Base-by-base conservation (phyloP, 1,139 yeast genomes). In the Suhomyces kunorum region DNA sequence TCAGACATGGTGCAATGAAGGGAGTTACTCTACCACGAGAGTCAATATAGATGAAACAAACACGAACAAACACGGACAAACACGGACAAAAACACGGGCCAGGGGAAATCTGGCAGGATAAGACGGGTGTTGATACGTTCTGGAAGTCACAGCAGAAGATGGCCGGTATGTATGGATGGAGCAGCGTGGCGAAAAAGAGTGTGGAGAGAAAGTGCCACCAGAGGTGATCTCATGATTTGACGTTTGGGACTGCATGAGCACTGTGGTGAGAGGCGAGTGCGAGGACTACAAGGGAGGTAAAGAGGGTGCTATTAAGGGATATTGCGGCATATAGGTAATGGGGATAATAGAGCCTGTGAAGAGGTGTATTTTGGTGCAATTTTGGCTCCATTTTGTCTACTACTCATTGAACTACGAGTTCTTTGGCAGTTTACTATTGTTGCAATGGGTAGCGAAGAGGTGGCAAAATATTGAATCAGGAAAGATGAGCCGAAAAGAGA, bases 1-100 rank as follows among this genome's bases (percentile, higher is more conserved):
- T 45, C 36, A 16, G 45, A 32, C 45, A 42, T 41, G 6, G 26
- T 34, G 22, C 24, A 3, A 4, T 31, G 11, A n/a, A 11, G 32
- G 18, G 16, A 7, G 13, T 15, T 15, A 13, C 7, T n/a, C 9
- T 23, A 23, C 26, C 28, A 22, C 34, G 33, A 18, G 26, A n/a
- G n/a, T n/a, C n/a, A n/a, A n/a, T n/a, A n/a, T n/a, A n/a, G n/a
- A n/a, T n/a, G n/a, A n/a, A n/a, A n/a, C n/a, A n/a, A n/a, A n/a
- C n/a, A n/a, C n/a, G n/a, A n/a, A n/a, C n/a, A 20, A 20, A 20
- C n/a, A 7, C 24, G 24, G 24, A 3, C 8, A 4, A 9, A n/a
- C n/a, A 20, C 2, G 24, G n/a, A n/a, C n/a, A 20, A n/a, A 8
- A 20, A 20, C n/a, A 8, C 3, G 24, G 3, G 5, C 3, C 8